Evolutionary conservation across 805 yeast genomes (phyloP), one percentile per base, ranked within the genome.

Genomic region (Lipomyces yamanashiensis): DNA sequence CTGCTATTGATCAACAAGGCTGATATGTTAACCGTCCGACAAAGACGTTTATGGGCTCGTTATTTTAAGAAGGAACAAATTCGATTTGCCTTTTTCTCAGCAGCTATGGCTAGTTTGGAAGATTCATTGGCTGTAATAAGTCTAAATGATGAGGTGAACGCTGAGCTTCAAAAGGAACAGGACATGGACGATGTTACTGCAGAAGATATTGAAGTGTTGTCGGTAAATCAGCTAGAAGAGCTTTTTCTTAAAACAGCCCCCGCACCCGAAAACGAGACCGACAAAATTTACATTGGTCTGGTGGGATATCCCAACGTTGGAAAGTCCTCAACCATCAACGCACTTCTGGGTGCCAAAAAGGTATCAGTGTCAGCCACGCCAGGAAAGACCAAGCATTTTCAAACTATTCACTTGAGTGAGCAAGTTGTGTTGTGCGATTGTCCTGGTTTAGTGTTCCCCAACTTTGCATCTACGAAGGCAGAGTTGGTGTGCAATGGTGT

Each of bases 311-410:
- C 99, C 45, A 95, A 93, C 75, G 93, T 88, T 56, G 97, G 97
- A 79, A 90, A 90, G 74, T 95, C 98, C 1, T 92, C 98, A n/a
- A 95, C 98, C 1, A 95, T 95, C 72, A 95, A 95, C 76, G 98
- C 99, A 0, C 81, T 95, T 48, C 95, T 93, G 52, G 99, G 99
- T 13, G 86, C 98, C 19, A 95, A 95, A 74, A 92, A 90, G 75
- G 99, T 95, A n/a, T 92, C 98, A 1, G 99, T 95, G 44, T 93
- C 98, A 1, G 83, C 98, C 0, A 95, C 99, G 0, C 99, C 99
- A 13, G 99, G 99, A 80, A 95, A 95, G 75, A 95, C 99, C 13
- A 95, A 95, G 76, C 99, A 95, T 81, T 95, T 95, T 82, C 99
- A 95, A 80, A 95, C 99, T 0, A 92, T 95, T 66, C 84, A 85